Conservation (phyloP, 805 yeast genomes). For the Peterozyma xylosa region DNA sequence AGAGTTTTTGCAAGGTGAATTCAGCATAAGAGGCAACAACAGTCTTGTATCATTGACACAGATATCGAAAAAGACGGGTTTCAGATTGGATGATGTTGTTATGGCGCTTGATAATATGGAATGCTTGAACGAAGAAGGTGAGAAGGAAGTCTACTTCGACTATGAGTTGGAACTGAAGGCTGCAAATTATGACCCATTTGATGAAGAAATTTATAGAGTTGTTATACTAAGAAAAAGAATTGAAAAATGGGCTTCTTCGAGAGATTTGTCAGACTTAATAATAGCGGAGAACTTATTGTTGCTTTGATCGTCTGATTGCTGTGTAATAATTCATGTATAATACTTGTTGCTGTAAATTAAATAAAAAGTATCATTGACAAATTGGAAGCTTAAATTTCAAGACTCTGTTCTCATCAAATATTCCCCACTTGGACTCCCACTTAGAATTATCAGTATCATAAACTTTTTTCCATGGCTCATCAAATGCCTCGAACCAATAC, state of each 20-base stretch:
- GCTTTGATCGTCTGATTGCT: constrained; percentile 11
- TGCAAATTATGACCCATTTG: constrained; percentile 13
- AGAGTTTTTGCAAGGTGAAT: constrained; percentile 33
- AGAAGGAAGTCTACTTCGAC: constrained; percentile 17
- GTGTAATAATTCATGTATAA: too few relatives aligned
- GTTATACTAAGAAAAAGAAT: constrained; percentile 16
- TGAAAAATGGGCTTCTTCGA: constrained; percentile 17
- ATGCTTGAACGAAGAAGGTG: constrained; percentile 25
- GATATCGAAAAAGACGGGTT: constrained; percentile 52
- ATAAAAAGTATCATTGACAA: constrained; percentile 15
- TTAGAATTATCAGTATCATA: constrained; percentile 37
- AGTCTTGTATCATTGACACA: constrained; percentile 32
- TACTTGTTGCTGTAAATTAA: too few relatives aligned
- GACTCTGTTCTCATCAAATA: constrained; percentile 41
- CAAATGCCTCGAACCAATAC: constrained; percentile 65
- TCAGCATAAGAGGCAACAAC: constrained; percentile 17
- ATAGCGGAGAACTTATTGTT: constrained; percentile 15
- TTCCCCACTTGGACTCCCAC: constrained; percentile 74
- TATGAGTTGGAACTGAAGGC: constrained; percentile 16
- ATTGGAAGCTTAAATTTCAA: constrained; percentile 38
- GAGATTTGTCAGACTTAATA: not conserved
- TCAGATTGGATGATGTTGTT: constrained; percentile 54
- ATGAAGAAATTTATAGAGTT: constrained; percentile 16
- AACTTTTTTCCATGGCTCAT: constrained; percentile 61
- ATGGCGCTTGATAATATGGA: constrained; percentile 52